Conservation (phyloP, 768 basidiomycete genomes). For the Inosperma sp. region DNA sequence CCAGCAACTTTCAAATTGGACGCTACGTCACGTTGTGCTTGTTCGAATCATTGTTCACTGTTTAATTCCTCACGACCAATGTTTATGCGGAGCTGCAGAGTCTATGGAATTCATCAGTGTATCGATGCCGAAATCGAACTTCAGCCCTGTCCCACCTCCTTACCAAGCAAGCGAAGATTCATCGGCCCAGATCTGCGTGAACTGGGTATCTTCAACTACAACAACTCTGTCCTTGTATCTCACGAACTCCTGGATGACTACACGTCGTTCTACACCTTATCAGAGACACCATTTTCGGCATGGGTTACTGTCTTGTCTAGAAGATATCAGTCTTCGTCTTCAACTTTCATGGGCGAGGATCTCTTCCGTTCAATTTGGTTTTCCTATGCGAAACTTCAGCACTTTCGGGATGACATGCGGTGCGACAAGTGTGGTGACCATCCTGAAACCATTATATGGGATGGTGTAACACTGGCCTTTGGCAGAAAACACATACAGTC, state of each 20-base stretch:
- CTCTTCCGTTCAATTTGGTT: conserved; percentile 24
- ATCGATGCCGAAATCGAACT: conserved; percentile 6
- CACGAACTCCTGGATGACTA: conserved; percentile 28
- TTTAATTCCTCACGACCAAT: not conserved
- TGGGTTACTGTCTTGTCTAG: conserved; percentile 17
- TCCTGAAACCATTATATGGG: conserved; percentile 27
- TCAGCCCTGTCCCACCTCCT: conserved; percentile 18
- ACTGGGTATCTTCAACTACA: conserved; percentile 27
- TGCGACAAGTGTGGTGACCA: conserved; percentile 22
- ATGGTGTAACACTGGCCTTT: conserved; percentile 27
- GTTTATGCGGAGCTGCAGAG: not conserved
- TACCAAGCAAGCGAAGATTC: conserved; percentile 4
- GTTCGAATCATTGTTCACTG: not conserved
- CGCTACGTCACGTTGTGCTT: not conserved
- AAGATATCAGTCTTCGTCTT: conserved; percentile 11
- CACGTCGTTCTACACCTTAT: conserved; percentile 22
- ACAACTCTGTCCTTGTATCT: conserved; percentile 22
- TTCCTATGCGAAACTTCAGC: conserved; percentile 20
- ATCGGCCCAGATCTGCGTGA: conserved; percentile 24
- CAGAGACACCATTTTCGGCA: conserved; percentile 24
- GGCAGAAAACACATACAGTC: conserved; percentile 21
- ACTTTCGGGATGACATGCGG: conserved; percentile 18
- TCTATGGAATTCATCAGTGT: not conserved
- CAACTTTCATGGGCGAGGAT: not conserved
- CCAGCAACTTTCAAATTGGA: not conserved